phyloP scores from a whole-genome alignment of 1,139 yeast species.

The Yamadazyma blattariae region DNA sequence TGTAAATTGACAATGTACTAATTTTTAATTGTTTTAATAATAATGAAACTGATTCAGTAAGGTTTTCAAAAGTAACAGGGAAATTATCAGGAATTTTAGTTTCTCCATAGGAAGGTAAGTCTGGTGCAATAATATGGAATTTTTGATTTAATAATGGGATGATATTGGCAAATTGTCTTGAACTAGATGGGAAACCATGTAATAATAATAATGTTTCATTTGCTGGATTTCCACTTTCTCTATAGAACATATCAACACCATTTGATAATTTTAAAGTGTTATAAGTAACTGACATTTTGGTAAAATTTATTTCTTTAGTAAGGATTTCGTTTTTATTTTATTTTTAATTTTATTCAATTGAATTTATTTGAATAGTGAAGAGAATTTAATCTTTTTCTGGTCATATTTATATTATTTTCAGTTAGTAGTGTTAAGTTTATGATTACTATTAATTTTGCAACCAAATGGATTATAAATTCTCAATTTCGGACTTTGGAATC shows the following conservation, averaged over 20 bases:
- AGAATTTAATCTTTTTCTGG: too few relatives aligned
- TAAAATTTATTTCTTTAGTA: constrained; percentile 3
- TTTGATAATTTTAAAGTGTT: constrained; percentile 10
- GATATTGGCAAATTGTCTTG: constrained; percentile 33
- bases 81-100: constrained; percentile 27
- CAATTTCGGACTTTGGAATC: too few relatives aligned
- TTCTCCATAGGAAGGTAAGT: constrained; percentile 42
- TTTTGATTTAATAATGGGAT: constrained; percentile 31
- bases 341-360: too few relatives aligned
- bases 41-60: constrained; percentile 27
- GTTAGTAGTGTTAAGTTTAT: too few relatives aligned
- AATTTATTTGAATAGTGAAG: too few relatives aligned
- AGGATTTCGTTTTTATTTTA: too few relatives aligned
- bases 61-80: constrained; percentile 26
- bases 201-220: constrained; percentile 33
- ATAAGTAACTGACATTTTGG: constrained; percentile 9
- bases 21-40: constrained; percentile 26
- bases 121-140: constrained; percentile 43
- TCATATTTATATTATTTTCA: too few relatives aligned
- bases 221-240: constrained; percentile 30
- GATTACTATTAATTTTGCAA: too few relatives aligned
- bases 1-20: constrained; percentile 24
- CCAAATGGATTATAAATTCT: too few relatives aligned
- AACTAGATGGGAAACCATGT: constrained; percentile 45
- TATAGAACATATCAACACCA: constrained; percentile 29